phyloP scores from a whole-genome alignment of 2,329 filamentous ascomycete species.

The Hypomyces rosellus region DNA sequence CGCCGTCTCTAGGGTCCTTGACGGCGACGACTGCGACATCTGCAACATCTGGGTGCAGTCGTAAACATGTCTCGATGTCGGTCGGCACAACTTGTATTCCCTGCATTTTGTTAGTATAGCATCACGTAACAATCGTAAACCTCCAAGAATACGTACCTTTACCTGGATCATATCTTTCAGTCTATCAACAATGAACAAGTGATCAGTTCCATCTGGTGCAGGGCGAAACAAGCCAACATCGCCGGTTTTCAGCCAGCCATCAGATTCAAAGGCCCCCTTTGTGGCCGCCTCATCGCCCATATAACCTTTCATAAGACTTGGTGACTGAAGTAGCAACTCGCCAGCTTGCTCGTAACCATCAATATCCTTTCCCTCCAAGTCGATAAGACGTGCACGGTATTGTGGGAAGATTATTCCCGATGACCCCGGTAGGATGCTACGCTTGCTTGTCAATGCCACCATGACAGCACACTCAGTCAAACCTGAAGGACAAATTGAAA shows the following conservation, averaged over 20 bases:
- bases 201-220: not conserved
- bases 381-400: not conserved
- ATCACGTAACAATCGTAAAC: too few species aligned
- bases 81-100: not conserved
- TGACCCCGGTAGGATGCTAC: not conserved
- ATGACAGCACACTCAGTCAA: not conserved
- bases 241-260: not conserved
- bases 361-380: not conserved
- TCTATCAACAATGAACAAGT: slow-evolving; percentile 2
- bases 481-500: not conserved
- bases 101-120: not conserved
- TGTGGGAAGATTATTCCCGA: not conserved
- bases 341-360: not conserved
- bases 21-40: slow-evolving; percentile 1
- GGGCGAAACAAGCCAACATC: slow-evolving; percentile 1
- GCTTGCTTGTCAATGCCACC: not conserved
- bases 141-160: not conserved
- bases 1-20: not conserved
- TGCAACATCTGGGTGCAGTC: not conserved
- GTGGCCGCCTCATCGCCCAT: not conserved
- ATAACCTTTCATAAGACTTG: not conserved
- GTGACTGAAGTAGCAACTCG: slow-evolving; percentile 1
- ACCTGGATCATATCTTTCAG: slow-evolving; percentile 3
- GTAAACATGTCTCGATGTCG: not conserved
- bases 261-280: not conserved